Evolutionary conservation across 768 basidiomycete genomes (phyloP), one percentile per base, ranked within the genome.

Genomic region (Suillus ampliporus): DNA sequence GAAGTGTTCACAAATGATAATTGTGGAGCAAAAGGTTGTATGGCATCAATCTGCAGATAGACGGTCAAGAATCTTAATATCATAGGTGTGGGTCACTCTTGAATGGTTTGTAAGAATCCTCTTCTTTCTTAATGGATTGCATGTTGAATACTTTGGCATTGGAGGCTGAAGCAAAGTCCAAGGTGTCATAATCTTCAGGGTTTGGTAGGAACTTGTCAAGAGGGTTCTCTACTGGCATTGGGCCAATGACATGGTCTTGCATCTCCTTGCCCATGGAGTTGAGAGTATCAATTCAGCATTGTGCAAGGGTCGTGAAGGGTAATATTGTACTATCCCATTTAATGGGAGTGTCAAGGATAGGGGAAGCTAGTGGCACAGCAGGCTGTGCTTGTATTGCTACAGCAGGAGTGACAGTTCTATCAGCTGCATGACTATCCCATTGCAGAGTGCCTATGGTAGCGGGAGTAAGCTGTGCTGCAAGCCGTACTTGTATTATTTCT

Each of bases 151-250:
- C 44, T 2, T 23, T 5, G 21, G 44, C 7, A 26, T 34, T 2
- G n/a, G 50, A 50, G 21, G 37, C 40, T 2, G 52, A 26, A 46
- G 57, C 19, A 10, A n/a, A 26, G 46, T 10, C 17, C 2, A 8
- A 21, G 13, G 8, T 21, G 44, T 46, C 44, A 46, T 46, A 5
- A 46, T 23, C 44, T 46, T 23, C 11, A 46, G 44, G 21, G 21
- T 21, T 46, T 21, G 63, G 63, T 11, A 64, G 60, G 38, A 64
- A 61, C 8, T 26, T 28, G 8, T 61, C 46, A 10, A 64, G 40
- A 34, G 61, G 61, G 8, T 57, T 17, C 47, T 50, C 26, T 11
- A 37, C 38, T 26, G 60, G 56, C 60, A 64, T 61, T 9, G 63
- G 63, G 28, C 63, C 53, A 40, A 61, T 47, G 11, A 64, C 2